phyloP scores from a whole-genome alignment of 1,284 basidiomycete genomes.

The Cutaneotrichosporon sp. region DNA sequence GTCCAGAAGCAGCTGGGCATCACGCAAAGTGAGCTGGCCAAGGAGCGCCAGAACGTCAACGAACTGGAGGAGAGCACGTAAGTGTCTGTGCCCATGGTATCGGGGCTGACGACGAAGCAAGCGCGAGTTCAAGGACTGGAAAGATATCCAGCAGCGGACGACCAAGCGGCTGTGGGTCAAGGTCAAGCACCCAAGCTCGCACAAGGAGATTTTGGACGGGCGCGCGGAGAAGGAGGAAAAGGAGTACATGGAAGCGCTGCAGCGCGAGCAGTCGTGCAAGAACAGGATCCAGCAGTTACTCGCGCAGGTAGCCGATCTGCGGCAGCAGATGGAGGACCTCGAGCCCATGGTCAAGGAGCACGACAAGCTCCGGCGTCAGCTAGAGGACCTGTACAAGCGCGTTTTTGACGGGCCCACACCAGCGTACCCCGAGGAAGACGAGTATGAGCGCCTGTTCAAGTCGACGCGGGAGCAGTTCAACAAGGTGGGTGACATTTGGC shows the following conservation, averaged over 20 bases:
- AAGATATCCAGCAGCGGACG: conserved; percentile 20
- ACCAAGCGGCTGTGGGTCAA: conserved; percentile 22
- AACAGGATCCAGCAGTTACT: conserved; percentile 19
- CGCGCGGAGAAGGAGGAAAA: conserved; percentile 25
- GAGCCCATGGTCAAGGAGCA: conserved; percentile 10
- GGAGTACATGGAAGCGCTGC: conserved; percentile 24
- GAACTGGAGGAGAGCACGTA: conserved; percentile 15
- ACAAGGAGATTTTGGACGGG: conserved; percentile 7
- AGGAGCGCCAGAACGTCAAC: conserved; percentile 11
- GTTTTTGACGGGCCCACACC: conserved; percentile 22
- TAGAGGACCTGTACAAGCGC: conserved; percentile 15
- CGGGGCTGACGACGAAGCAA: neutral
- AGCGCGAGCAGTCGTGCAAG: conserved; percentile 15
- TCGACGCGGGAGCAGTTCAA: conserved; percentile 6
- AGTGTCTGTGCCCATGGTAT: neutral
- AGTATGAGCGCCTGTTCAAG: conserved; percentile 12
- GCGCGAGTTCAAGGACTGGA: conserved; percentile 23
- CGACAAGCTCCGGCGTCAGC: conserved; percentile 8
- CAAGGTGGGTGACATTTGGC: conserved; percentile 1
- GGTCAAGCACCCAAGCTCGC: conserved; percentile 16
- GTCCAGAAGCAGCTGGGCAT: conserved; percentile 13
- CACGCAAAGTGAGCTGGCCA: conserved; percentile 8
- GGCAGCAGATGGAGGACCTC: conserved; percentile 8
- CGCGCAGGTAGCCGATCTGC: conserved; percentile 10
- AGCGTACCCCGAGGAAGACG: conserved; percentile 22